Evolutionary conservation across 2,329 filamentous ascomycete genomes (phyloP), one percentile per base, ranked within the genome.

Genomic region (Botrytis aclada): DNA sequence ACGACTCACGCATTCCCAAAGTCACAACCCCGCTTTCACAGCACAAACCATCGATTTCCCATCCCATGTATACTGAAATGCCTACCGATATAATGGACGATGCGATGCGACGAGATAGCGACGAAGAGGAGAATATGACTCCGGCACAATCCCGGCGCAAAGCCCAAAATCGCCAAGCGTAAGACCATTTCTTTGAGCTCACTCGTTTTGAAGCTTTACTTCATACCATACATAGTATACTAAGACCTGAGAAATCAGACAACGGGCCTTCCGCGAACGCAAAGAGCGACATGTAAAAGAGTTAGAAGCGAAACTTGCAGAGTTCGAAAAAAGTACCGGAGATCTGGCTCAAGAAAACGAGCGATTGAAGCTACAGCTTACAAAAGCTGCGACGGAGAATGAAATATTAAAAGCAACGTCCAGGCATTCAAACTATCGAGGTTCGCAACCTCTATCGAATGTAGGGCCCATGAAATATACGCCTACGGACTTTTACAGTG

Each of bases 201-300:
- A 54, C 69, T 64, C 60, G 4, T 39, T 32, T 56, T 71, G 71
- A 64, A 72, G 65, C 25, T 25, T 34, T 45, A 34, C 2, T 32
- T 29, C 12, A 12, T 37, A 22, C n/a, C 20, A n/a, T 51, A 41
- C 20, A n/a, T 51, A 41, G 9, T 32, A 32, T 66, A 37, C 61
- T 66, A 56, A 66, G 29, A 43, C 25, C 9, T 54, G 4, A 54
- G n/a, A 41, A 41, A 14, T 25, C 72, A 98, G 95, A 65, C 96
- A 98, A 86, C 92, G 95, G 78, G 95, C 96, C 45, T 98, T 98
- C 82, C 93, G 95, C 74, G 95, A 98, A 83, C 92, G 95, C 77
- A 98, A 98, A 83, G 95, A 98, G 82, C 92, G 91, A 73, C 95
- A 97, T 80, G 94, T 98, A 75, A 95, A 95, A 81, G 94, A 98